Conservation (phyloP, 331 rosid genomes). For the Malus hybrid region DNA sequence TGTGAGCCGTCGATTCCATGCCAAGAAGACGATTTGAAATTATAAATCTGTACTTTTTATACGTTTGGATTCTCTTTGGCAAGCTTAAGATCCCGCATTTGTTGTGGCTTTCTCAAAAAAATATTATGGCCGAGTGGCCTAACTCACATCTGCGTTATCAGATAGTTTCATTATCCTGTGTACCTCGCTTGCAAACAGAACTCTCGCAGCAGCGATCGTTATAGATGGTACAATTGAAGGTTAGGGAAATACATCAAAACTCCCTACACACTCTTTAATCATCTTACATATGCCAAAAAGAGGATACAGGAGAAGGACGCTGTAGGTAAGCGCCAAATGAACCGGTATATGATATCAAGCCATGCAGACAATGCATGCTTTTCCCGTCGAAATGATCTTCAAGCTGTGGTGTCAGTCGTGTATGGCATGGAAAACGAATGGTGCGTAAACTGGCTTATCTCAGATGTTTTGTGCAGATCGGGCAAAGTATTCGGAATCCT, state of each 20-base stretch:
- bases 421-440: not conserved
- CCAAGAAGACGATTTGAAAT: not conserved
- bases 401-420: not conserved
- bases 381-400: not conserved
- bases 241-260: not conserved
- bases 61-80: not conserved
- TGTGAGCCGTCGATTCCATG: constrained; percentile 28
- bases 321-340: not conserved
- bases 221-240: not conserved
- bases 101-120: not conserved
- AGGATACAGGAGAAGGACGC: not conserved
- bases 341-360: not conserved
- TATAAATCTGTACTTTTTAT: not conserved
- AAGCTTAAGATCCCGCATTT: not conserved
- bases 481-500: not conserved
- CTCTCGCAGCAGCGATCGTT: not conserved
- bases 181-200: not conserved
- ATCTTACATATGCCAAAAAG: not conserved
- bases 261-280: not conserved
- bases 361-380: not conserved
- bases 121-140: not conserved
- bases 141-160: not conserved
- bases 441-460: not conserved
- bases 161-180: not conserved
- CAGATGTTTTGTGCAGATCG: not conserved